phyloP scores from a whole-genome alignment of 1,284 basidiomycete species.

The Blastosporella zonata region DNA sequence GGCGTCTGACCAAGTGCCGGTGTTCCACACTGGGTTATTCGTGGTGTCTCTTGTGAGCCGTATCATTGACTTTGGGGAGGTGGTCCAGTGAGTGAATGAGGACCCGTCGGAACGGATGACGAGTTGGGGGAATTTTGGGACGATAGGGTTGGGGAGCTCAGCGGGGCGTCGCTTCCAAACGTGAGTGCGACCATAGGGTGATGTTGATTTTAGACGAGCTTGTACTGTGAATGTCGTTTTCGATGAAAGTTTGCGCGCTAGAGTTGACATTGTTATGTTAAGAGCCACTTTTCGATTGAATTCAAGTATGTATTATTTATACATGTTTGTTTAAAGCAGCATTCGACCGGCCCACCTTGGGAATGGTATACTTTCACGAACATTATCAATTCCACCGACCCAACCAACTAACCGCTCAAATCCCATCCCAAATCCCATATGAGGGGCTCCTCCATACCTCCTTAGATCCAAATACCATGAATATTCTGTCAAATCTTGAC shows the following conservation, averaged over 20 bases:
- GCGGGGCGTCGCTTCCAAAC: slow-evolving; percentile 67
- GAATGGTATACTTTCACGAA: slow-evolving; percentile 88
- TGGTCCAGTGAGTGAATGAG: slow-evolving; percentile 82
- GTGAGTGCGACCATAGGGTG: slow-evolving; percentile 75
- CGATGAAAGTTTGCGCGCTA: slow-evolving; percentile 2
- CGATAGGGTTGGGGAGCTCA: slow-evolving; percentile 73
- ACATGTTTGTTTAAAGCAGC: slow-evolving; percentile 57
- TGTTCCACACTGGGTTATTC: slow-evolving; percentile 82
- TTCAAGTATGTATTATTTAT: too few relatives aligned
- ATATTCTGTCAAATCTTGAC: slow-evolving; percentile 56
- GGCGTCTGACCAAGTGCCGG: slow-evolving; percentile 56
- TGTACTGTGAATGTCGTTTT: slow-evolving; percentile 1
- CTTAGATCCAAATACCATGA: slow-evolving; percentile 86
- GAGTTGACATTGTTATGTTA: slow-evolving; percentile 4
- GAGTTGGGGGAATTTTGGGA: slow-evolving; percentile 80
- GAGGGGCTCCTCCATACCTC: slow-evolving; percentile 78
- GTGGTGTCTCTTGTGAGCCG: slow-evolving; percentile 81
- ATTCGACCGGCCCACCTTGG: slow-evolving; percentile 85
- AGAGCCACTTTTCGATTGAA: too few relatives aligned
- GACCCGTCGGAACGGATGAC: slow-evolving; percentile 86
- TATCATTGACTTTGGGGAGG: slow-evolving; percentile 74
- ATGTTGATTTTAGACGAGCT: slow-evolving; percentile 49
- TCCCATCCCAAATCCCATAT: slow-evolving; percentile 92
- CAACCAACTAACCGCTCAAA: slow-evolving; percentile 87
- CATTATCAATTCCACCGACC: slow-evolving; percentile 81